Conservation (phyloP, 1,284 basidiomycete species). For the Coniferiporia sulphurascens region DNA sequence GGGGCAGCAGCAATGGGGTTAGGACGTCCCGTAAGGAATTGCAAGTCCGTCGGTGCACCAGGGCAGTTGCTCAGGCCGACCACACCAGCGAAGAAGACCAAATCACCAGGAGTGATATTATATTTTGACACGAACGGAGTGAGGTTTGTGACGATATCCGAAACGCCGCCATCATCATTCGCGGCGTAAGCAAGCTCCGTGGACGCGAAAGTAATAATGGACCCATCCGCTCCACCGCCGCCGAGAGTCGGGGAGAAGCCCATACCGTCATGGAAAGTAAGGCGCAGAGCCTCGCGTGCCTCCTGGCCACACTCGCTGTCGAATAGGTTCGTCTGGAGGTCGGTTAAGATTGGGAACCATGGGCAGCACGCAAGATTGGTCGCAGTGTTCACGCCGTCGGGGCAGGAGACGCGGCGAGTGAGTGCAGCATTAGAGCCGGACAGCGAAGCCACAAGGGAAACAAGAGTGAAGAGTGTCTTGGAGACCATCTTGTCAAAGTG, state of each 20-base stretch:
- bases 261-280: constrained; percentile 44
- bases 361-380: constrained; percentile 36
- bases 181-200: constrained; percentile 20
- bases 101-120: constrained; percentile 25
- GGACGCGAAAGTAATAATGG: constrained; percentile 32
- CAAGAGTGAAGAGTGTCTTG: constrained; percentile 23
- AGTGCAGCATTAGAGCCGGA: constrained; percentile 24
- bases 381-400: constrained; percentile 31
- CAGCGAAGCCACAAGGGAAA: constrained; percentile 22
- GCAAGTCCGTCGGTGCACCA: constrained; percentile 34
- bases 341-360: constrained; percentile 35
- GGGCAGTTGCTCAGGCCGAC: constrained; percentile 39
- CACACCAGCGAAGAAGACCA: constrained; percentile 37
- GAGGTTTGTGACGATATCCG: constrained; percentile 32
- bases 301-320: constrained; percentile 38
- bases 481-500: constrained; percentile 24
- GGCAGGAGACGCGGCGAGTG: constrained; percentile 31
- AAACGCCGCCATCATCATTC: constrained; percentile 31
- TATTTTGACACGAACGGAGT: constrained; percentile 28
- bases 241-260: constrained; percentile 30
- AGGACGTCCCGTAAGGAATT: constrained; percentile 36
- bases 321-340: constrained; percentile 38
- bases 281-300: constrained; percentile 38
- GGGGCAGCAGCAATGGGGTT: constrained; percentile 31
- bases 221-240: constrained; percentile 38